Conservation (phyloP, 805 yeast genomes). For the Candida stauntonica region DNA sequence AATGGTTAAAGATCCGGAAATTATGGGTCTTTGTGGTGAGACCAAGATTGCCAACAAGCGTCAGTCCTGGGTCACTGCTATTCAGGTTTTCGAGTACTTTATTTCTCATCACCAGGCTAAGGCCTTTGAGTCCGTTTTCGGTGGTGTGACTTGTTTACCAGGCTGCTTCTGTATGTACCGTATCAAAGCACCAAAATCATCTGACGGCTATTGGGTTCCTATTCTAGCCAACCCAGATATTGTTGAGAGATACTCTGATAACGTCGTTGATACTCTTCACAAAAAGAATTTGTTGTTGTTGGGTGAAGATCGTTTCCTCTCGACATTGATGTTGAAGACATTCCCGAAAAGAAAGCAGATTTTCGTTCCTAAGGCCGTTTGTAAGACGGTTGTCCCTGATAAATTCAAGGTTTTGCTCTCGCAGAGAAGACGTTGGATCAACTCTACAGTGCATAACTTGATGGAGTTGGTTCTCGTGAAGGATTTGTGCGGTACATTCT, state of each 20-base stretch:
- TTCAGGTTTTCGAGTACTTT: constrained; percentile 90
- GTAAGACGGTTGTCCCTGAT: constrained; percentile 89
- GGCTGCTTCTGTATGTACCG: constrained; percentile 94
- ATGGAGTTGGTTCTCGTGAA: constrained; percentile 80
- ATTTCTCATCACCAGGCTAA: constrained; percentile 93
- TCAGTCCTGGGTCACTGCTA: constrained; percentile 85
- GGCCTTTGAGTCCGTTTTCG: constrained; percentile 93
- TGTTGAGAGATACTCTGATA: constrained; percentile 86
- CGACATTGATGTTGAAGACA: constrained; percentile 81
- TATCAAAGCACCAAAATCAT: constrained; percentile 82
- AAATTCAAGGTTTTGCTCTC: constrained; percentile 74
- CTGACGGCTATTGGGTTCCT: constrained; percentile 86
- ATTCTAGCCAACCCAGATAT: constrained; percentile 89
- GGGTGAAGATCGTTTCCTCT: constrained; percentile 86
- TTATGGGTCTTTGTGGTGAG: constrained; percentile 95
- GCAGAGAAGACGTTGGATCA: constrained; percentile 96
- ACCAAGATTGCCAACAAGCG: constrained; percentile 84
- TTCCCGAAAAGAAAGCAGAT: constrained; percentile 87
- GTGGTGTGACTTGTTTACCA: constrained; percentile 92
- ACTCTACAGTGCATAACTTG: constrained; percentile 89
- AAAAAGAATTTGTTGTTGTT: constrained; percentile 77
- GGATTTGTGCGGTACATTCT: constrained; percentile 90
- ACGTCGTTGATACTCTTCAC: constrained; percentile 79
- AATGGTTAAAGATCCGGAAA: constrained; percentile 77
- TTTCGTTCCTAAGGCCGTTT: constrained; percentile 86